Evolutionary conservation across 164 flowering plant genomes (phyloP), one percentile per base, ranked within the genome.

Genomic region (Magnolia sinica): DNA sequence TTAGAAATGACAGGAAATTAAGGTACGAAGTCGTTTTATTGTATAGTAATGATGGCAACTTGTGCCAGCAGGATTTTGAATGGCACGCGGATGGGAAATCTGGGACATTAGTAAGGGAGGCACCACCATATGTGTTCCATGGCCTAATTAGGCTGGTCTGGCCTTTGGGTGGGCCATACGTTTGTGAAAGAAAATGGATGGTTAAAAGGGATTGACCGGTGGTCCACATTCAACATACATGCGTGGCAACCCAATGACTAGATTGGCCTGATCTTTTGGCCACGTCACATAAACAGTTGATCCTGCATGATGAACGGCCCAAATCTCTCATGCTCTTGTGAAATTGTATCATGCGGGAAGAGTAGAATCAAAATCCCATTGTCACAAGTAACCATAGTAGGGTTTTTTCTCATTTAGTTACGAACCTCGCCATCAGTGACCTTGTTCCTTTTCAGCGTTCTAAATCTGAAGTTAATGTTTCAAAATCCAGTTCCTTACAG

Each of bases 401-500:
- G 16, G 18, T 0, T 9, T 37, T 55, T 11, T 45, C 0, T 64
- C 52, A 76, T 75, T 73, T 70, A 73, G 75, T 81, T 27, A 8
- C 67, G 79, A 76, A 94, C 98, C 98, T 94, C 96, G 13, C 88
- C 86, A 65, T 94, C 95, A 55, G 98, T 77, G 81, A 89, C 87
- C 63, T 92, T 90, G 71, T 85, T 74, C 76, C 81, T 81, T 77
- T 75, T 87, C 55, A 96, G 91, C 64, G 74, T 72, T n/a, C 99
- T 96, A 77, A 74, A 66, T 72, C 58, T 78, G 70, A 83, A 83
- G 91, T 91, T 84, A 92, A 92, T 58, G 75, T 71, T 74, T 74
- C 74, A 83, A 84, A 63, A 68, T 37, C 31, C 37, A 70, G 22
- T 67, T 27, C 9, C 64, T 9, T 70, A 59, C 24, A 27, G 29